Conservation (phyloP, 208 protist species). For the Trypanosomatidae sp. region DNA sequence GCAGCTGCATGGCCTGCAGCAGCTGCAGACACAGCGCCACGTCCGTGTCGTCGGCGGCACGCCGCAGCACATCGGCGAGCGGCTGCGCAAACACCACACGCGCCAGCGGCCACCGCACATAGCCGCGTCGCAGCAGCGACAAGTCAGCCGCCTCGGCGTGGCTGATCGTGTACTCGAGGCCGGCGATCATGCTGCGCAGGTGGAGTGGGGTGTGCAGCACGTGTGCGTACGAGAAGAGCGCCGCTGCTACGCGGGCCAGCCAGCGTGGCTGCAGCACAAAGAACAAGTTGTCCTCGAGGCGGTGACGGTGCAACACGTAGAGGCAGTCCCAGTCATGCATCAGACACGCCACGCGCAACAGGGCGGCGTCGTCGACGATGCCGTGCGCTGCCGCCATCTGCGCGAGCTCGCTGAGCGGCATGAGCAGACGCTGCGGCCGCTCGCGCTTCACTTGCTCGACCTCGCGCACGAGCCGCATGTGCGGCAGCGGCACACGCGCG, state of each 20-base stretch:
- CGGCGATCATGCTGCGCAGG: slow-evolving; percentile 70
- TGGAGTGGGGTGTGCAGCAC: slow-evolving; percentile 70
- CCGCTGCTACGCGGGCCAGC: slow-evolving; percentile 63
- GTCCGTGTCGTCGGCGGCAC: slow-evolving; percentile 55
- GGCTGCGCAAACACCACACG: slow-evolving; percentile 52
- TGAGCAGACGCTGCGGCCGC: slow-evolving; percentile 54
- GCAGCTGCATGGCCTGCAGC: slow-evolving; percentile 51
- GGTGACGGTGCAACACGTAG: slow-evolving; percentile 55
- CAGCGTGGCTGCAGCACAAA: slow-evolving; percentile 68
- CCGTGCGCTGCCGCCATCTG: slow-evolving; percentile 50
- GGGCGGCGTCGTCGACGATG: slow-evolving; percentile 55
- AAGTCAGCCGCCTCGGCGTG: slow-evolving; percentile 59
- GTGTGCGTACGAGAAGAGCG: slow-evolving; percentile 80
- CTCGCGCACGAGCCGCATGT: slow-evolving; percentile 43
- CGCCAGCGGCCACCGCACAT: slow-evolving; percentile 60
- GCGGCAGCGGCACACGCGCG: slow-evolving; percentile 56
- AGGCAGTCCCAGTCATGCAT: slow-evolving; percentile 84
- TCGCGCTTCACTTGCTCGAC: slow-evolving; percentile 37
- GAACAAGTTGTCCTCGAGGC: slow-evolving; percentile 49
- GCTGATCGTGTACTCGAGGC: slow-evolving; percentile 72
- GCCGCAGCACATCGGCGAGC: slow-evolving; percentile 39
- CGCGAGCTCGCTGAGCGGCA: slow-evolving; percentile 59
- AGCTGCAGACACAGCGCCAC: slow-evolving; percentile 67
- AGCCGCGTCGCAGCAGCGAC: slow-evolving; percentile 60
- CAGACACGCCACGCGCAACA: slow-evolving; percentile 59